Percentiles rank a stretch among this genome's conserved stretches.
phyloP scores from a whole-genome alignment of 768 basidiomycete species.

The Peribolospora kevripleyi region DNA sequence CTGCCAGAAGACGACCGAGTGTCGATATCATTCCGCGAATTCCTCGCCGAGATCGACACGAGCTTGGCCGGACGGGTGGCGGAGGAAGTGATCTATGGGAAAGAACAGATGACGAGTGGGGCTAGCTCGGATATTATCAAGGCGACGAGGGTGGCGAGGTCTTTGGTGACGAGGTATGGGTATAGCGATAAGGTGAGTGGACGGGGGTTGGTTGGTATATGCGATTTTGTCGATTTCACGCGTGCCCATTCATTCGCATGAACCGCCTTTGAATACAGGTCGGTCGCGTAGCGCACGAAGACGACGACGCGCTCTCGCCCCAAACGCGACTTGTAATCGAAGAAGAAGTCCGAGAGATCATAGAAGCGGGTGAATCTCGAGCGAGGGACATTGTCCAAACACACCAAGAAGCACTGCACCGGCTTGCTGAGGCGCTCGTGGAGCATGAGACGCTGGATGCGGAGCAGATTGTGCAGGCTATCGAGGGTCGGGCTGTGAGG shows the following conservation, averaged over 20 bases:
- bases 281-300: conserved; percentile 55
- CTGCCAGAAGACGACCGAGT: conserved; percentile 53
- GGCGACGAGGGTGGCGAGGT: conserved; percentile 58
- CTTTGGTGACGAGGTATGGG: conserved; percentile 37
- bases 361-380: conserved; percentile 45
- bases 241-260: conserved; percentile 8
- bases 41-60: conserved; percentile 63
- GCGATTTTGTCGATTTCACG: conserved; percentile 17
- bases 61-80: conserved; percentile 86
- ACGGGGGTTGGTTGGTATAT: conserved; percentile 4
- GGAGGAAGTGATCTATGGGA: conserved; percentile 33
- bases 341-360: conserved; percentile 53
- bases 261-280: conserved; percentile 3
- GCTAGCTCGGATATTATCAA: conserved; percentile 63
- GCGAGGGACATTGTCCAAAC: conserved; percentile 38
- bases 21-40: conserved; percentile 49
- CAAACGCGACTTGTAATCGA: conserved; percentile 65
- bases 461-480: conserved; percentile 63
- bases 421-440: conserved; percentile 66
- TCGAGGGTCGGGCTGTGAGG: conserved; percentile 29
- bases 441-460: conserved; percentile 81
- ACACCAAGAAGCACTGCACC: conserved; percentile 50
- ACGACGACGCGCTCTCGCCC: conserved; percentile 43
- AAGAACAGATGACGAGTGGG: conserved; percentile 47
- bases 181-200: conserved; percentile 2